These are phyloP conservation scores for Fusarium sarcochroum DNA, from an alignment of 2,329 filamentous ascomycete species.

Conservation along the genomic window DNA sequence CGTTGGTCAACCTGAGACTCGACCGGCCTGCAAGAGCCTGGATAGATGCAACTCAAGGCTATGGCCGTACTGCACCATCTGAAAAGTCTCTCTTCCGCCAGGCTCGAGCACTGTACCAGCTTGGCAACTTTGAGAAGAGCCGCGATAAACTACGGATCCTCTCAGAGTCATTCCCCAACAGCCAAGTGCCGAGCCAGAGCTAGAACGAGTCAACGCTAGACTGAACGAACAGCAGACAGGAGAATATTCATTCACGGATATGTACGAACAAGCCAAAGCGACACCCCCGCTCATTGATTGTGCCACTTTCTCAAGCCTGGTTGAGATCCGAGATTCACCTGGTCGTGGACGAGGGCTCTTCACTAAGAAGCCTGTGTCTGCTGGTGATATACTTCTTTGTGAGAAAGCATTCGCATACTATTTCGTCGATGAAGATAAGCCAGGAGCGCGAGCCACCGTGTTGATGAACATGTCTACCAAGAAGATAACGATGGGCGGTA, in stretches of 20 bases:
- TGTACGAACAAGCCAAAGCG: conserved; percentile 55
- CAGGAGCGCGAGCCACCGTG: conserved; percentile 32
- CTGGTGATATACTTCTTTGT: conserved; percentile 67
- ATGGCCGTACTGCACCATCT: conserved; percentile 32
- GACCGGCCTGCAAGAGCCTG: conserved; percentile 50
- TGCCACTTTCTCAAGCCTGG: conserved; percentile 60
- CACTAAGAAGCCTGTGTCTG: conserved; percentile 60
- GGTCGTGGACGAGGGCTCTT: conserved; percentile 66
- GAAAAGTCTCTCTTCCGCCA: conserved; percentile 63
- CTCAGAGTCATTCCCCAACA: conserved; percentile 53
- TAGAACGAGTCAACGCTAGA: conserved; percentile 50
- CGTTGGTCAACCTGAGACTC: conserved; percentile 52
- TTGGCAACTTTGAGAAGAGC: conserved; percentile 56
- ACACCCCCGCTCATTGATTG: conserved; percentile 61
- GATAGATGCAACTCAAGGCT: conserved; percentile 44
- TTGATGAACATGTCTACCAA: conserved; percentile 57
- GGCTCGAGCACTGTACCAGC: conserved; percentile 60
- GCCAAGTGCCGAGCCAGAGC: conserved; percentile 49
- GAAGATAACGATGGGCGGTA: conserved; percentile 53
- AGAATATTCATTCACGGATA: conserved; percentile 55
- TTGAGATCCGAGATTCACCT: conserved; percentile 57
- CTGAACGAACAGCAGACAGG: conserved; percentile 58
- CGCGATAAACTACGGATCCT: conserved; percentile 54
- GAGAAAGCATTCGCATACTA: conserved; percentile 68
- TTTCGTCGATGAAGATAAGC: conserved; percentile 47